These are phyloP conservation scores for Penicillium ochrochloron DNA, from an alignment of 495 filamentous ascomycete genomes.

Conservation along the genomic window DNA sequence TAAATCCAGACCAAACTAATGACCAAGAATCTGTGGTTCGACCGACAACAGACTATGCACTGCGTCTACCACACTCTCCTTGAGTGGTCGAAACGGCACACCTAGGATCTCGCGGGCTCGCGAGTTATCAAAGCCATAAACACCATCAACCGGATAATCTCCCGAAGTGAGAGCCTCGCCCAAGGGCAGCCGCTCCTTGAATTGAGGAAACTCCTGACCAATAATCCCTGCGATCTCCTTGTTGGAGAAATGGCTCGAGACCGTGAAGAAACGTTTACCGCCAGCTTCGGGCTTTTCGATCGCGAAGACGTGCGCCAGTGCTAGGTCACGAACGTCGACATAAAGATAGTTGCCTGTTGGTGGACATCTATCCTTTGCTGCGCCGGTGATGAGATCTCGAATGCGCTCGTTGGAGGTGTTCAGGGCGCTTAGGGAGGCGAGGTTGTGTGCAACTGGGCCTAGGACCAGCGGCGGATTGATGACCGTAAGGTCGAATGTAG, in stretches of 20 bases:
- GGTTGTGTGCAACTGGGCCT: constrained; percentile 59
- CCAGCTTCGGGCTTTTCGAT: constrained; percentile 59
- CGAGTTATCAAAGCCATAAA: constrained; percentile 49
- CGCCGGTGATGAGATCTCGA: constrained; percentile 52
- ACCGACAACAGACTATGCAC: constrained; percentile 36
- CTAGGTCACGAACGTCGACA: constrained; percentile 63
- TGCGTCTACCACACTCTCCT: constrained; percentile 54
- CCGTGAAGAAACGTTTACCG: constrained; percentile 64
- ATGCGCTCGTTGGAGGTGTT: constrained; percentile 64
- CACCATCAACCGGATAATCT: constrained; percentile 42
- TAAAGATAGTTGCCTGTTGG: constrained; percentile 53
- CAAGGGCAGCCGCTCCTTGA: constrained; percentile 51
- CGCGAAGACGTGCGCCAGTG: constrained; percentile 62
- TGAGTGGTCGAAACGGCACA: constrained; percentile 48
- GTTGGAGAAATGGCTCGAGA: constrained; percentile 58
- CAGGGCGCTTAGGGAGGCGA: constrained; percentile 52
- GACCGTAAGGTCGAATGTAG: constrained; percentile 64
- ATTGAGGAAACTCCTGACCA: constrained; percentile 61
- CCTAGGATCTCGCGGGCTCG: constrained; percentile 53
- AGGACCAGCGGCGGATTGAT: constrained; percentile 65
- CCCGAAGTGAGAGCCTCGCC: constrained; percentile 41
- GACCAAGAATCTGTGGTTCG: neutral
- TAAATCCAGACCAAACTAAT: neutral
- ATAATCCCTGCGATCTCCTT: constrained; percentile 61
- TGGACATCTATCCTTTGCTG: constrained; percentile 59